phyloP scores from a whole-genome alignment of 768 basidiomycete species.

The Leucocoprinus leucothites region DNA sequence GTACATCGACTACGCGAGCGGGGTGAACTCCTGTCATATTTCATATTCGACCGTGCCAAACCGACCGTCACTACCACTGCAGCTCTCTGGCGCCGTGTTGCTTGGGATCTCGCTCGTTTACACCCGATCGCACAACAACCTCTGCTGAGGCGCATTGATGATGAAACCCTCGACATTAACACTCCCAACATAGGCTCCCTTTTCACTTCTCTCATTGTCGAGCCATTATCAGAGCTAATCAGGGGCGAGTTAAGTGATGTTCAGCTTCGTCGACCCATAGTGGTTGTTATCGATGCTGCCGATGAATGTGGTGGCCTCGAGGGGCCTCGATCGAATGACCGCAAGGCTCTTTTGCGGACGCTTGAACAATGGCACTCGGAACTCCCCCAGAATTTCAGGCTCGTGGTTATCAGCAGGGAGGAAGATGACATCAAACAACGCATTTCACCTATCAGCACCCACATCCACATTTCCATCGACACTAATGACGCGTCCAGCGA shows the following conservation, averaged over 20 bases:
- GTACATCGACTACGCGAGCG: slow-evolving; percentile 1
- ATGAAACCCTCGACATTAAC: too few species aligned
- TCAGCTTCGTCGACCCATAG: slow-evolving; percentile 6
- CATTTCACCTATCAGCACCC: slow-evolving; percentile 14
- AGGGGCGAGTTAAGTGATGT: not conserved
- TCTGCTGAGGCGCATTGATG: too few species aligned
- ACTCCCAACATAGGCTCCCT: slow-evolving; percentile 8
- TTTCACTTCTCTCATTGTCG: slow-evolving; percentile 19
- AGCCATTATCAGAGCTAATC: slow-evolving; percentile 14
- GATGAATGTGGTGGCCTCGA: slow-evolving; percentile 26
- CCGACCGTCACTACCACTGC: too few species aligned
- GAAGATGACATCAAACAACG: slow-evolving; percentile 15
- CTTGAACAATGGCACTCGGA: slow-evolving; percentile 17
- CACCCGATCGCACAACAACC: too few species aligned
- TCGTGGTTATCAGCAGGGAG: slow-evolving; percentile 23
- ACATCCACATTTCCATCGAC: slow-evolving; percentile 18
- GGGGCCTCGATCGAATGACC: slow-evolving; percentile 14
- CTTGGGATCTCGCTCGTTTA: too few species aligned
- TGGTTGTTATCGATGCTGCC: slow-evolving; percentile 27
- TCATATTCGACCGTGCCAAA: too few species aligned
- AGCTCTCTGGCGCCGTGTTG: too few species aligned
- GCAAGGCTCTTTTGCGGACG: slow-evolving; percentile 18
- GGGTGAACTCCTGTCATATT: too few species aligned
- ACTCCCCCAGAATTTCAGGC: slow-evolving; percentile 19
- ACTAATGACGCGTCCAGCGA: slow-evolving; percentile 18